phyloP scores from a whole-genome alignment of 2,329 filamentous ascomycete genomes.

The Sarocladium oryzae region DNA sequence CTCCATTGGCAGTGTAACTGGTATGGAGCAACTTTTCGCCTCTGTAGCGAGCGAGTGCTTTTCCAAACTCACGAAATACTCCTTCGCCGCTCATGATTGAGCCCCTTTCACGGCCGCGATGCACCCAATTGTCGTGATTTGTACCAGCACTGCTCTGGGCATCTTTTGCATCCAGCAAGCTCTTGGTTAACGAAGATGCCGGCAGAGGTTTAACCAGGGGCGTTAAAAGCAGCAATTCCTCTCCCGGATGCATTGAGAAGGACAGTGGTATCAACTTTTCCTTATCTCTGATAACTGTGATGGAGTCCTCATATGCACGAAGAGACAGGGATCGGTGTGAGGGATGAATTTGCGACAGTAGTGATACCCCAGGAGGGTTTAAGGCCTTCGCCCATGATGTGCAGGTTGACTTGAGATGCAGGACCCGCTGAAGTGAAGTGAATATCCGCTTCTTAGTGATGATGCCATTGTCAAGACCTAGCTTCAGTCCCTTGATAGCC shows the following conservation, averaged over 20 bases:
- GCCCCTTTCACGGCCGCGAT: conserved; percentile 49
- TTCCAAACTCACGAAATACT: conserved; percentile 84
- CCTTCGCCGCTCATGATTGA: conserved; percentile 85
- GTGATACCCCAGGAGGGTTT: conserved; percentile 72
- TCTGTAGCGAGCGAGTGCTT: conserved; percentile 77
- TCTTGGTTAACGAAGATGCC: conserved; percentile 76
- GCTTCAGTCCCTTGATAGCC: conserved; percentile 80
- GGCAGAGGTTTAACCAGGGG: conserved; percentile 89
- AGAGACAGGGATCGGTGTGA: conserved; percentile 75
- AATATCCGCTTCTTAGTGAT: conserved; percentile 75
- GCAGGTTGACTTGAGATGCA: conserved; percentile 75
- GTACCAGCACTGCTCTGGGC: conserved; percentile 26
- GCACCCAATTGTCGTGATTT: conserved; percentile 49
- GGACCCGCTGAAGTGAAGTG: conserved; percentile 70
- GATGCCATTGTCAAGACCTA: conserved; percentile 85
- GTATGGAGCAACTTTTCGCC: conserved; percentile 86
- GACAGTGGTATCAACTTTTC: conserved; percentile 78
- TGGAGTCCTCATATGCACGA: conserved; percentile 84
- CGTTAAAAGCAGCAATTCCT: conserved; percentile 84
- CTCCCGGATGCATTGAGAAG: conserved; percentile 72
- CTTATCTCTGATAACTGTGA: conserved; percentile 87
- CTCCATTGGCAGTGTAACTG: conserved; percentile 89
- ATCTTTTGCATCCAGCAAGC: conserved; percentile 50
- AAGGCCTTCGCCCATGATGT: conserved; percentile 88
- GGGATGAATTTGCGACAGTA: conserved; percentile 75